Evolutionary conservation across 148 eudicot genomes (phyloP), one percentile per base, ranked within the genome.

Genomic region (Bassia scoparia): DNA sequence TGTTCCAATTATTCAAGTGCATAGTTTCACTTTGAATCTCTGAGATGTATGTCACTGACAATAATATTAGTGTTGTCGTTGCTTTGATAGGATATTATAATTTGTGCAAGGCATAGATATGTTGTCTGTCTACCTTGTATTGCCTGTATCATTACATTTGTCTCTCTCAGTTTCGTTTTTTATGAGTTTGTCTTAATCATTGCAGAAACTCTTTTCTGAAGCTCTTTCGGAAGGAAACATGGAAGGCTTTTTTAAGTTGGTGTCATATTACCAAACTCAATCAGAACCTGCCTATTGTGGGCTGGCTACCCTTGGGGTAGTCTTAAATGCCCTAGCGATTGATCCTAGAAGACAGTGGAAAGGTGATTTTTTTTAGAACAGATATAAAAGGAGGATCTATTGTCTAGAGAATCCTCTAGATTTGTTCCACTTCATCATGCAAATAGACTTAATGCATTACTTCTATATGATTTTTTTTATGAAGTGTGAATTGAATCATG

Each of bases 271-370:
- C 76, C 96, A 95, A 81, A 95, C 99, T 35, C 99, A 95, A 75
- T 95, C 99, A 13, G 99, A 95, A 76, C 99, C 99, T 72, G 99
- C 99, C 12, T 95, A 91, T 72, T 95, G 99, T 80, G 99, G 99
- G 76, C 78, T 95, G 78, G 97, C 99, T 67, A 95, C 89, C 81
- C 96, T 95, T 77, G 77, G 97, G 6, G 83, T 95, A 93, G 99
- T 91, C 70, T 83, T 95, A 81, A 95, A 95, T 81, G 96, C 99
- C 63, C 99, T 95, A 54, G 86, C 89, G 67, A 89, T 95, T 61
- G 99, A 95, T 74, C 99, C 99, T 23, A 89, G 94, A 71, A 89
- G 92, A 84, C 89, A 81, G 81, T 95, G 99, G 99, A 95, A 95
- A 95, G 99, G 99, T 95, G 76, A 71, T 31, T 46, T 17, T 59